Conservation (phyloP, 2,329 filamentous ascomycete genomes). For the Aspergillus viridinutans region DNA sequence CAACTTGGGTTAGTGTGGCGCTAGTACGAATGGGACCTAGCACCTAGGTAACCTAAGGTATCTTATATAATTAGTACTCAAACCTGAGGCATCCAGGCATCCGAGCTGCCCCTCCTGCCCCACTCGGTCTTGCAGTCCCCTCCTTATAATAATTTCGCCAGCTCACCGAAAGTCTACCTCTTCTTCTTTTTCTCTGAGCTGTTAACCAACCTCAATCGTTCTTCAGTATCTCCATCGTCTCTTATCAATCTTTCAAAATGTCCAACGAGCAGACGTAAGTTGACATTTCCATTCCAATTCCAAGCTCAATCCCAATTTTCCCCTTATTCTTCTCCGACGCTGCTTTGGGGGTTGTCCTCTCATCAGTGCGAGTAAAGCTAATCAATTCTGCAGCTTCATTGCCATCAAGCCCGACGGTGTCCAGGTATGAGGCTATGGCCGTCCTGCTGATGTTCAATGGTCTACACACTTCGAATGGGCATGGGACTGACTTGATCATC, state of each 20-base stretch:
- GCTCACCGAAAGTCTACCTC: constrained; percentile 19
- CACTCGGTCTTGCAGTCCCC: constrained; percentile 12
- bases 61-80: no score
- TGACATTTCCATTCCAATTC: constrained; percentile 5
- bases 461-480: constrained; percentile 9
- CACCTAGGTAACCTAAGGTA: neutral
- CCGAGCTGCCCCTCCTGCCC: constrained; percentile 16
- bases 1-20: constrained; percentile 8
- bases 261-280: constrained; percentile 85
- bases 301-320: constrained; percentile 1
- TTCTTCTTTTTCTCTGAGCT: constrained; percentile 9
- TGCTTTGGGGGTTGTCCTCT: neutral
- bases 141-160: constrained; percentile 23
- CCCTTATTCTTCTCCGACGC: neutral
- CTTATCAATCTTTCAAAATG: constrained; percentile 52
- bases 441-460: neutral
- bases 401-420: constrained; percentile 99
- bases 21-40: constrained; percentile 9
- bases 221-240: constrained; percentile 17
- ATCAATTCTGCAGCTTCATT: constrained; percentile 73
- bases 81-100: neutral
- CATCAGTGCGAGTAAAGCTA: constrained; percentile 23
- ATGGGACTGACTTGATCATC: constrained; percentile 21
- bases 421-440: constrained; percentile 63
- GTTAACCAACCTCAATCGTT: constrained; percentile 22